Evolutionary conservation across 306 rosid species (phyloP).

Genomic region (Trichosanthes truncata): DNA sequence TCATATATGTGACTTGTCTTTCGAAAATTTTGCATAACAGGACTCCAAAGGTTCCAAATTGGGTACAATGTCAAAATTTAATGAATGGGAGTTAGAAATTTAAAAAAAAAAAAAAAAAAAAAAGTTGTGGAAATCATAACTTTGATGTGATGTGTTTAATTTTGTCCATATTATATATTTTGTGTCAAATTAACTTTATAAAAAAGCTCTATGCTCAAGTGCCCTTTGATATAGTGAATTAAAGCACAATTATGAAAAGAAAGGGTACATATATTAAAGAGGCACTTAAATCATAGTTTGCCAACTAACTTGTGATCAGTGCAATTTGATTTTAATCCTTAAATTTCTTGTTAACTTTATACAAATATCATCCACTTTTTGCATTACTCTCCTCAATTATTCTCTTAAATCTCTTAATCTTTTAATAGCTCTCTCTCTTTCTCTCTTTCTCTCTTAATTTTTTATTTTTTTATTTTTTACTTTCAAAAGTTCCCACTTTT

Average conservation of each 20-base stretch:
- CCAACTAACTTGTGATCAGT: background rate
- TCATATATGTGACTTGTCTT: too few relatives aligned
- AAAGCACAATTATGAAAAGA: background rate
- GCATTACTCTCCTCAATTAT: background rate
- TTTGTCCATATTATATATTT: background rate
- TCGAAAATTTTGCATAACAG: background rate
- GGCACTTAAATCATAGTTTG: background rate
- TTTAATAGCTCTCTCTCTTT: too few relatives aligned
- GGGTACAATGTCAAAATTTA: background rate
- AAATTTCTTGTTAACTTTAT: background rate
- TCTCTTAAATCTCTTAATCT: background rate
- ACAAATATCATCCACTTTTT: background rate
- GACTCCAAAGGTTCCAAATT: background rate
- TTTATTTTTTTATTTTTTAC: too few relatives aligned
- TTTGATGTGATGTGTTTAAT: background rate
- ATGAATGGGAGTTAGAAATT: background rate
- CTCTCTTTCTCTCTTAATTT: too few relatives aligned
- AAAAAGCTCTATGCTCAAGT: background rate
- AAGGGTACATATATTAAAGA: background rate
- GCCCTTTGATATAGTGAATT: background rate
- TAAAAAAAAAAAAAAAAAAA: background rate
- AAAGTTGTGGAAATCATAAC: background rate
- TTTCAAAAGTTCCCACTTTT: too few relatives aligned
- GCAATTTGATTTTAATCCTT: background rate
- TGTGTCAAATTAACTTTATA: background rate